These are phyloP conservation scores for Yamadazyma paraphyllophila DNA, from an alignment of 805 yeast species.

Conservation along the genomic window DNA sequence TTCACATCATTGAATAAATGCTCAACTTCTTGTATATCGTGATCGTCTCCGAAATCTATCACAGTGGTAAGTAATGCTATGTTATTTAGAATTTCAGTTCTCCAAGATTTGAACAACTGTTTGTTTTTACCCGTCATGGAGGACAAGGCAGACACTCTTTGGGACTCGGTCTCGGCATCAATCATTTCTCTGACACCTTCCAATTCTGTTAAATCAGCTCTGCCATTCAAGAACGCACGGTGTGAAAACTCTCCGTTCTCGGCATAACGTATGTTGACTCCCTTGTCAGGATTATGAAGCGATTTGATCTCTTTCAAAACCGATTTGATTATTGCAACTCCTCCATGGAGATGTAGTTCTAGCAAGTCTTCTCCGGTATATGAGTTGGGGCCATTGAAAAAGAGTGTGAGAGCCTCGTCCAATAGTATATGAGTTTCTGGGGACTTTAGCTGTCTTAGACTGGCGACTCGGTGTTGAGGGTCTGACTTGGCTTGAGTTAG, in stretches of 20 bases:
- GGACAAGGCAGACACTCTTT: conserved; percentile 69
- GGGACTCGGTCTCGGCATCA: conserved; percentile 91
- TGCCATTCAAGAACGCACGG: conserved; percentile 81
- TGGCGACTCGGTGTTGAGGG: conserved; percentile 55
- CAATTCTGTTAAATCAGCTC: conserved; percentile 81
- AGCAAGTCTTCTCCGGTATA: conserved; percentile 91
- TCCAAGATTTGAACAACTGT: conserved; percentile 59
- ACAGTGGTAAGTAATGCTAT: conserved; percentile 81
- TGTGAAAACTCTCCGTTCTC: conserved; percentile 90
- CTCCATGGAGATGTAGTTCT: conserved; percentile 94
- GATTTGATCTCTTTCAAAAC: conserved; percentile 60
- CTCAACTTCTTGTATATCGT: conserved; percentile 67
- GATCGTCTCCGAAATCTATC: conserved; percentile 94
- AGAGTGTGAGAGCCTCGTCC: conserved; percentile 75
- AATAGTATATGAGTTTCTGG: conserved; percentile 44
- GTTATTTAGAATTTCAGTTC: conserved; percentile 58
- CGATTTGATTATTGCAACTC: conserved; percentile 74
- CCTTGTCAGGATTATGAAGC: conserved; percentile 45
- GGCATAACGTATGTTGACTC: conserved; percentile 65
- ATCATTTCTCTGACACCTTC: conserved; percentile 89
- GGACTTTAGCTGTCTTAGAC: conserved; percentile 54
- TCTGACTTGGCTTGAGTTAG: conserved; percentile 40
- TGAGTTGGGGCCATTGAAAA: conserved; percentile 69
- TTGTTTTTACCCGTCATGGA: conserved; percentile 72
- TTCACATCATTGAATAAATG: conserved; percentile 52